Conservation (phyloP, 1,284 basidiomycete genomes). For the Cryptococcus sp. region DNA sequence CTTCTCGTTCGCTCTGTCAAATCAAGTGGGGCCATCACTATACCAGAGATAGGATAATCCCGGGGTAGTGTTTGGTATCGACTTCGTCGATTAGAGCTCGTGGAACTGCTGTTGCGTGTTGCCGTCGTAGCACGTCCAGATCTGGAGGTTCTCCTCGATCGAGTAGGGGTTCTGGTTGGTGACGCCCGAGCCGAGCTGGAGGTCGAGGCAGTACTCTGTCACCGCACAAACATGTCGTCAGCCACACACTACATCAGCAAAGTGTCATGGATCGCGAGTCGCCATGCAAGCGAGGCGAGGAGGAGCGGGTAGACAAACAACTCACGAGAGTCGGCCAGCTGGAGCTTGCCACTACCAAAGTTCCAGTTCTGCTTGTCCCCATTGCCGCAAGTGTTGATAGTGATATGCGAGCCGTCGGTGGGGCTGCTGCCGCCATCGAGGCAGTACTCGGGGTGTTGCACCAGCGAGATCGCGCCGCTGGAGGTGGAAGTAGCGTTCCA, state of each 20-base stretch:
- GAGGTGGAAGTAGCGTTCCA: constrained; percentile 5
- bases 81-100: too few species aligned
- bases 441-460: constrained; percentile 14
- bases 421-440: constrained; percentile 25
- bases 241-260: background rate
- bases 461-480: too few species aligned
- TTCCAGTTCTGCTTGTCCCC: too few species aligned
- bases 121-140: constrained; percentile 24
- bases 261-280: too few species aligned
- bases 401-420: constrained; percentile 7
- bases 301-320: too few species aligned
- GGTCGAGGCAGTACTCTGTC: constrained; percentile 25
- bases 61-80: constrained; percentile 9
- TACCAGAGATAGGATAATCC: too few species aligned
- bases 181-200: constrained; percentile 11
- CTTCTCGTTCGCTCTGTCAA: too few species aligned
- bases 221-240: background rate
- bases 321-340: too few species aligned
- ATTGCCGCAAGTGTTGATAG: too few species aligned
- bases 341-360: too few species aligned
- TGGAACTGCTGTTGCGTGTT: constrained; percentile 28
- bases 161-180: constrained; percentile 17
- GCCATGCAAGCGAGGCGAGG: too few species aligned
- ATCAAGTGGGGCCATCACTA: too few species aligned
- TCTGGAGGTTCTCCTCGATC: constrained; percentile 22